A percentile compares a stretch with the other conserved stretches of the same genome.
phyloP scores from a whole-genome alignment of 208 protist genomes.

The Spironucleus salmonicida region DNA sequence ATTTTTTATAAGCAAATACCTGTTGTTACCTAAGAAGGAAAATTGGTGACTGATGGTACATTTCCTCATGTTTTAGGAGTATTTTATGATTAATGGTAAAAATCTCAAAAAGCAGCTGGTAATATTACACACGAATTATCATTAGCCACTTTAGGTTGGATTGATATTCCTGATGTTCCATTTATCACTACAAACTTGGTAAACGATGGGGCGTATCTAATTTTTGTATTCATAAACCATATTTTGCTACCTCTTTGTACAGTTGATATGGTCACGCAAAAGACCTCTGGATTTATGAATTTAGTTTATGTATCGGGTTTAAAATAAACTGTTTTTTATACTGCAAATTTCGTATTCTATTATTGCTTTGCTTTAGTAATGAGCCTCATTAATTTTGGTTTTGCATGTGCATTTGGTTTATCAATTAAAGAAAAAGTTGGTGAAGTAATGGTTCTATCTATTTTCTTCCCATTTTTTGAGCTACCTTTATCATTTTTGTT shows the following conservation, averaged over 20 bases:
- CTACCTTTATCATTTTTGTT: neutral
- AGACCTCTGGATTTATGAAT: neutral
- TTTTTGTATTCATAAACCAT: conserved; percentile 1
- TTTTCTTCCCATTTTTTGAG: neutral
- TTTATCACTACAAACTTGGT: neutral
- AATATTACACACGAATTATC: too few relatives aligned
- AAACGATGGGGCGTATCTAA: neutral
- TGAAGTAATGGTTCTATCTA: neutral
- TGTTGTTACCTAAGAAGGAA: too few relatives aligned
- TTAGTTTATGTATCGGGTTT: neutral
- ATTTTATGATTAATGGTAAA: too few relatives aligned
- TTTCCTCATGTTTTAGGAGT: too few relatives aligned
- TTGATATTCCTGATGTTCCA: conserved; percentile 2
- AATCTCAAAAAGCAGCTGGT: too few relatives aligned
- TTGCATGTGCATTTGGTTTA: neutral
- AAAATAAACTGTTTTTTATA: neutral
- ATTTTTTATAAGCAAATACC: too few relatives aligned
- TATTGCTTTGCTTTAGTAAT: neutral
- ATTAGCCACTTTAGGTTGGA: too few relatives aligned
- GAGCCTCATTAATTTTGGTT: neutral
- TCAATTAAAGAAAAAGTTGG: neutral
- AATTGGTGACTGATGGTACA: too few relatives aligned
- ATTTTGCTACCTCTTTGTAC: neutral
- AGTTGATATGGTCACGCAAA: neutral
- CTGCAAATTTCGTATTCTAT: neutral